phyloP scores from a whole-genome alignment of 1,139 yeast species.

The Yamadazyma blattariae region DNA sequence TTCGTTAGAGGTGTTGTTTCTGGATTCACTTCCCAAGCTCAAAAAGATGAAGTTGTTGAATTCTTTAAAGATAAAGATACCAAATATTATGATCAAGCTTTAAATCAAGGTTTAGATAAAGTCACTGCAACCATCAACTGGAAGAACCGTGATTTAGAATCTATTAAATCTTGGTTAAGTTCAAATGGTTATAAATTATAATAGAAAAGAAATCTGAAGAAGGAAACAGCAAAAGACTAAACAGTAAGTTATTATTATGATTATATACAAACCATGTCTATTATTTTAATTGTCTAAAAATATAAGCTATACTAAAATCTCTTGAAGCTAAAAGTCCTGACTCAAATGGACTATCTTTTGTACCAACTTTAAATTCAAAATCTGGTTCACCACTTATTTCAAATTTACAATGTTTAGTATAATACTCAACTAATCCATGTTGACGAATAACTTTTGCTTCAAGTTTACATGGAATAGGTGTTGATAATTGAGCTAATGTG shows the following conservation, averaged over 20 bases:
- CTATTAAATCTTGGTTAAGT: conserved; percentile 53
- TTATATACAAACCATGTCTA: too few species aligned
- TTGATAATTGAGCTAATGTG: conserved; percentile 2
- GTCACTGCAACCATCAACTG: conserved; percentile 61
- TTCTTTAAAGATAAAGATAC: conserved; percentile 64
- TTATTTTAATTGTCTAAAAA: conserved; percentile 23
- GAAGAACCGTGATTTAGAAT: conserved; percentile 60
- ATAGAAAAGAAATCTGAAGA: neutral
- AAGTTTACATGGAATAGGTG: conserved; percentile 8
- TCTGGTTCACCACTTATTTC: conserved; percentile 21
- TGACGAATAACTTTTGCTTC: conserved; percentile 48
- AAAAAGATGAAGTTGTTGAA: conserved; percentile 51
- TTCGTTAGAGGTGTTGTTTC: conserved; percentile 62
- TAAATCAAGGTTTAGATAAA: conserved; percentile 70
- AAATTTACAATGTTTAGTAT: conserved; percentile 41
- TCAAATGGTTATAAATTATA: conserved; percentile 37
- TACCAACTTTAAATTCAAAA: conserved; percentile 13
- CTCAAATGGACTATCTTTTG: conserved; percentile 21
- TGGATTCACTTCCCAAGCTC: conserved; percentile 62
- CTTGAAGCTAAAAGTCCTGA: conserved; percentile 25
- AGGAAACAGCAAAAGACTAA: too few species aligned
- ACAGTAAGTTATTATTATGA: too few species aligned
- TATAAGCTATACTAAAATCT: conserved; percentile 33
- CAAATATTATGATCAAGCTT: conserved; percentile 70
- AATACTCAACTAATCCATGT: conserved; percentile 49